These are phyloP conservation scores for Xylaria sp. DNA, from an alignment of 2,329 filamentous ascomycete genomes.

Conservation along the genomic window DNA sequence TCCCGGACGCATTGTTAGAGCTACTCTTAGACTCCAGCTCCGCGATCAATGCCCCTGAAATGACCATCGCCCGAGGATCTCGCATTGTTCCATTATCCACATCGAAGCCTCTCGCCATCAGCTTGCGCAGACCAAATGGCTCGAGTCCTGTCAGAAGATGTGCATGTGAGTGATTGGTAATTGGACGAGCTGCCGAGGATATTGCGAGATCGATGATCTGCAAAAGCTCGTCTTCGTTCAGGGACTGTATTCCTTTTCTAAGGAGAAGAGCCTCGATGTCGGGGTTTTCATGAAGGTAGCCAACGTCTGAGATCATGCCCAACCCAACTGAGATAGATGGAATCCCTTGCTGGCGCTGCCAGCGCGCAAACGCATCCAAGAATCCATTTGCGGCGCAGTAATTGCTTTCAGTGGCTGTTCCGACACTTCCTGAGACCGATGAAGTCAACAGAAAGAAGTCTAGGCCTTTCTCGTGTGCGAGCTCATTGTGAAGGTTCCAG, in stretches of 20 bases:
- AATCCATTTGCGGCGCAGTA: conserved; percentile 55
- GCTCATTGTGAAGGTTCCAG: conserved; percentile 42
- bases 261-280: conserved; percentile 40
- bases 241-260: conserved; percentile 38
- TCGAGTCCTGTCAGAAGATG: conserved; percentile 45
- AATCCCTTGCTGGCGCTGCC: conserved; percentile 1
- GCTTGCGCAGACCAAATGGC: conserved; percentile 3
- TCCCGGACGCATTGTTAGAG: too few relatives aligned
- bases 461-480: conserved; percentile 27
- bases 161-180: neutral
- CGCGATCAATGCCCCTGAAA: neutral
- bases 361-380: conserved; percentile 40
- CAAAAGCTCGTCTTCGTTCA: conserved; percentile 43
- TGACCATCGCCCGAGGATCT: conserved; percentile 2
- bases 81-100: neutral
- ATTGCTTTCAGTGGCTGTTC: conserved; percentile 50
- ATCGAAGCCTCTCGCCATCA: conserved; percentile 16
- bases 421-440: conserved; percentile 47
- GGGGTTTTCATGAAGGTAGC: conserved; percentile 51
- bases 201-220: conserved; percentile 42
- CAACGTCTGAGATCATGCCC: conserved; percentile 52
- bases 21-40: neutral
- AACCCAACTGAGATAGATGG: conserved; percentile 41
- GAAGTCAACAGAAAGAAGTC: conserved; percentile 52
- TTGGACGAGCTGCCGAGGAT: too few relatives aligned